These are phyloP conservation scores for Nicotiana obtusifolia DNA, from an alignment of 257 asterid species.

Conservation along the genomic window DNA sequence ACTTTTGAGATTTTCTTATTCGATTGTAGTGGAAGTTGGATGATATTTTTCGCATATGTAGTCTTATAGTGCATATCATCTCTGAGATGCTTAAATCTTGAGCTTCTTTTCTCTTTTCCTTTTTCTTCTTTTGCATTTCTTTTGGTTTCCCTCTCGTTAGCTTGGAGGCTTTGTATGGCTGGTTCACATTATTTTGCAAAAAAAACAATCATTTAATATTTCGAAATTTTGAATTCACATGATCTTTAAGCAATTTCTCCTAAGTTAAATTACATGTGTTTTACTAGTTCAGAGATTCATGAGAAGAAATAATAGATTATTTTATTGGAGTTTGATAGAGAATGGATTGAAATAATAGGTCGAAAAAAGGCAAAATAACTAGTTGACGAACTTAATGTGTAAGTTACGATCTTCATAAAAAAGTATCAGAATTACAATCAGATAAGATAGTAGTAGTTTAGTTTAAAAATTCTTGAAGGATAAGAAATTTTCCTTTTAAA, in stretches of 20 bases:
- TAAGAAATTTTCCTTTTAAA: not conserved
- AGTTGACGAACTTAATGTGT: not conserved
- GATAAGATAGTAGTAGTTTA: not conserved
- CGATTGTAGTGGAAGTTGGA: not conserved
- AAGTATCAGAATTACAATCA: not conserved
- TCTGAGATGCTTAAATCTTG: constrained; percentile 2
- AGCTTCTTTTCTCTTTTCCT: not conserved
- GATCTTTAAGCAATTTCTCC: not conserved
- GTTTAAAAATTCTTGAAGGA: not conserved
- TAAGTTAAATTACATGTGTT: not conserved
- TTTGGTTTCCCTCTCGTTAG: not conserved
- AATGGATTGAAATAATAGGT: not conserved
- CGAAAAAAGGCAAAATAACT: not conserved
- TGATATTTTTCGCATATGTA: not conserved
- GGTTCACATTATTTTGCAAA: not conserved
- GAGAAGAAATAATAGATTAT: not conserved
- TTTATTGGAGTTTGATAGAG: not conserved
- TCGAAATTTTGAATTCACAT: not conserved
- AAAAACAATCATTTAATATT: not conserved
- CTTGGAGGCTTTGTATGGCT: not conserved
- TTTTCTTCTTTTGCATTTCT: not conserved
- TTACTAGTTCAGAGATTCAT: not conserved
- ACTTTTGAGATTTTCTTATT: not conserved
- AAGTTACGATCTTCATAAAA: not conserved
- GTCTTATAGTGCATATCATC: not conserved